Evolutionary conservation across 2,329 filamentous ascomycete genomes (phyloP), one percentile per base, ranked within the genome.

Genomic region (Penicillium sp.): DNA sequence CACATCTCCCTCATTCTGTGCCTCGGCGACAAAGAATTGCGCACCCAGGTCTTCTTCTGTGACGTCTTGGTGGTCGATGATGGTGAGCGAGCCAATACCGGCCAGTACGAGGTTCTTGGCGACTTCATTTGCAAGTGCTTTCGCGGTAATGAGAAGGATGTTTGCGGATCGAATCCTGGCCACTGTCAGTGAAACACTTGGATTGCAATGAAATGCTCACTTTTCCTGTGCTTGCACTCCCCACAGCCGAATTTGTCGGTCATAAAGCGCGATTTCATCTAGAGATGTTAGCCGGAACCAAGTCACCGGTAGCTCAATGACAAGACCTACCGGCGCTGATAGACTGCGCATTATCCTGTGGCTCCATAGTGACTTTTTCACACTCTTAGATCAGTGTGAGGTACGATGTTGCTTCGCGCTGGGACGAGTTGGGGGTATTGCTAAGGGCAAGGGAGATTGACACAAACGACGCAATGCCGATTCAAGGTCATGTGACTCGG

Each of bases 251-350:
- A 99, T 97, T 73, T 99, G 94, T 46, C 94, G 88, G 76, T 99
- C 94, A 72, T 99, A 99, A 5, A 97, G 85, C 13, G 93, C 94
- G 67, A 97, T 96, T 71, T 99, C 94, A 74, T 97, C 94, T 90
- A 58, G 59, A 11, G 7, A 29, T 31, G 48, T 45, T 47, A 39
- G 36, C 43, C 52, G 29, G 11, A 16, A 18, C 36, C n/a, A 48
- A n/a, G 21, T 45, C 3, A 21, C 2, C 11, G 32, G 16, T 21
- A 18, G 38, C 38, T 9, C 22, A 24, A 0, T 36, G 2, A 29
- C 29, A 34, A 6, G 3, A 6, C 66, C 56, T 61, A 70, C 71
- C 71, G 43, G 73, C 70, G 49, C 71, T 72, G 36, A 72, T 72
- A 4, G 63, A 53, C 45, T 70, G 67, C 18, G 50, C 48, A 32